Base-by-base conservation (phyloP, 2,329 filamentous ascomycete species). In the Alternaria arborescens region DNA sequence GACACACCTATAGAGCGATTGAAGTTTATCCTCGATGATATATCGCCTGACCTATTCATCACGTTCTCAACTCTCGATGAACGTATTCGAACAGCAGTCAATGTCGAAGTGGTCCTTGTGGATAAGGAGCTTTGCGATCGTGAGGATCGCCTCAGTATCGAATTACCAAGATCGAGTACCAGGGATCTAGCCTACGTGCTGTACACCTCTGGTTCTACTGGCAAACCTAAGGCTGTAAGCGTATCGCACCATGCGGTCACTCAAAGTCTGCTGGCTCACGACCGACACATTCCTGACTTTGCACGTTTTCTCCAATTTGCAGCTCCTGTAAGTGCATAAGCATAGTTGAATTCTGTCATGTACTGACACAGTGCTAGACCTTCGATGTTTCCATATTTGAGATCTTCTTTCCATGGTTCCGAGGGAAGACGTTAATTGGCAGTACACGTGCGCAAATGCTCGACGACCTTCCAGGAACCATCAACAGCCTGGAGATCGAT, bases 341-440 rank as follows among this genome's bases (percentile, higher is more conserved):
- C 14, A 28, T 22, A 20, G 38, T 11, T 7, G 12, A 14, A n/a
- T 26, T 16, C 30, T n/a, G 41, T 32, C 41, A 24, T 22, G 34
- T 57, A 51, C 58, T 60, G 44, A 60, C 28, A 28, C 14, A 30
- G 8, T 16, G 14, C 41, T 57, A 60, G 58, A 97, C 93, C 0
- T 97, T 97, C 74, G 94, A 97, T 77, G 94, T 97, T 8, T 97
- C 92, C 0, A 90, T 97, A 6, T 97, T 97, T 75, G 94, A 97
- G 75, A 94, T 96, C 7, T 97, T 97, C 83, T 97, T 97, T 66
- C 91, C 94, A 0, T 81, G 94, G 16, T 90, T 89, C 63, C 84
- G 92, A 58, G 91, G 91, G 3, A 82, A 82, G 22, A 97, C 92
- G 0, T 81, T 97, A 2, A 87, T 94, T 48, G 86, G 87, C 56